phyloP scores from a whole-genome alignment of 2,329 filamentous ascomycete species.

The Helotiales sp. region DNA sequence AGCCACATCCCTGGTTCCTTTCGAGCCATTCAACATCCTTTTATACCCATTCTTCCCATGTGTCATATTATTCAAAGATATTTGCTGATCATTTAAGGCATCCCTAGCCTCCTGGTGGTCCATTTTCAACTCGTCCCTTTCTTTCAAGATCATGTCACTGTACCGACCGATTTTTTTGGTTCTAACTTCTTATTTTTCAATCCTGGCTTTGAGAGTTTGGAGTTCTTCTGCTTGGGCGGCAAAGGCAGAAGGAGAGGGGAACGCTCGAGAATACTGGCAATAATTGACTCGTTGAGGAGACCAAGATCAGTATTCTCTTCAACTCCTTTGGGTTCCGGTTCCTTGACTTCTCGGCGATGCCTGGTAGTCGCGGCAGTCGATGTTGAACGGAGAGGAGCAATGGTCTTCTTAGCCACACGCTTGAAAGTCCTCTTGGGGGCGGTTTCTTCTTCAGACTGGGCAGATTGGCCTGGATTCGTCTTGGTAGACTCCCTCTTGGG shows the following conservation, averaged over 20 bases:
- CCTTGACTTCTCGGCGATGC: no score
- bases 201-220: background rate
- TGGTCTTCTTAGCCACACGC: no score
- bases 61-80: background rate
- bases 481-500: no score
- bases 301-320: background rate
- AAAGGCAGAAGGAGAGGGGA: background rate
- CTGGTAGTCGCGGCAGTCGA: no score
- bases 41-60: background rate
- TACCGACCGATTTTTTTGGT: background rate
- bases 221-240: background rate
- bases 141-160: background rate
- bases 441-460: no score
- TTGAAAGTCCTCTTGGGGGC: no score
- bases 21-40: background rate
- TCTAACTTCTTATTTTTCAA: background rate
- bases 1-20: background rate
- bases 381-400: no score
- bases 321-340: background rate
- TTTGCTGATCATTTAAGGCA: background rate
- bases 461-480: no score
- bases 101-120: background rate
- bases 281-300: background rate
- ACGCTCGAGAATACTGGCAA: background rate
- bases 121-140: background rate